Base-by-base conservation (phyloP, 345 rosid genomes). In the Mercurialis annua region DNA sequence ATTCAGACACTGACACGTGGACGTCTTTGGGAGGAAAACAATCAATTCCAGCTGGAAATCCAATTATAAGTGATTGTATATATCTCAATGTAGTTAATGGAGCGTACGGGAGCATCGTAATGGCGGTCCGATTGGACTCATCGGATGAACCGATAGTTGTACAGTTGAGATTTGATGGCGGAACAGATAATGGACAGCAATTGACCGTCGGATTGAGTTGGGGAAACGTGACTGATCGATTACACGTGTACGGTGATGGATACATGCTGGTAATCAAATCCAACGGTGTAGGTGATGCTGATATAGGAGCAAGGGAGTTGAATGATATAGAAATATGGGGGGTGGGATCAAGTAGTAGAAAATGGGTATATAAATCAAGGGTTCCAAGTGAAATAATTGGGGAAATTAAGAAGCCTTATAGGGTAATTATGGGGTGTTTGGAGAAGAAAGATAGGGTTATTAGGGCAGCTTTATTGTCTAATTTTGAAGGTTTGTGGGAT, bases 351-450 rank as follows among this genome's bases (percentile, higher is more conserved):
- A 58, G 72, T 0, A 81, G 81, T 8, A 43, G 69, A 15, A 21
- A 65, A 0, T 91, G 96, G 96, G 83, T 79, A 62, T 58, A 51
- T 31, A 72, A 78, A 2, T 74, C 88, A 10, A 71, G 55, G 62
- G 85, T 80, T 7, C 91, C 92, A 2, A 49, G 68, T 9, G 77
- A 67, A 0, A 49, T 85, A 26, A 62, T 81, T 38, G 81, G 70
- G 54, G 26, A 68, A 56, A 80, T 86, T 0, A 80, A 47, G 58
- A 80, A 82, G 73, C 78, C 83, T 0, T 81, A 77, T 34, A 84
- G 83, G 64, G 91, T 82, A 0, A 74, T 85, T 81, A 81, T 81
- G 84, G 92, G 92, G 27, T 87, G 92, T 66, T 73, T 87, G 62
- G 90, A 89, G 83, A 81, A 73, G 55, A 77, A 80, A 54, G 62